Conservation (phyloP, 768 basidiomycete genomes). For the Pisolithus albus region DNA sequence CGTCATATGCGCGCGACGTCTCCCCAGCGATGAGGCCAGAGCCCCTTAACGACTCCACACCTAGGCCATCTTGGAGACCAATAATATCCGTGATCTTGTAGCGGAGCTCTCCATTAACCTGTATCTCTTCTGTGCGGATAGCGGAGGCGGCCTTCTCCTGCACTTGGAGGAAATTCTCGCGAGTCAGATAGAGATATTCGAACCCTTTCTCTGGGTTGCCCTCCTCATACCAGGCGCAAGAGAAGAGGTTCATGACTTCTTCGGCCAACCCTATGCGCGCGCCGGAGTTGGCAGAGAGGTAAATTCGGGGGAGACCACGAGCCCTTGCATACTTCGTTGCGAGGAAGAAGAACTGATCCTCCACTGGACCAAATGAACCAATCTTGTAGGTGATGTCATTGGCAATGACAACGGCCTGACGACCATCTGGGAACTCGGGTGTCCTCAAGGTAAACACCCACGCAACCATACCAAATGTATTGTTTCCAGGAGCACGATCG, state of each 20-base stretch:
- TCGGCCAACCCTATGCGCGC: constrained; percentile 95
- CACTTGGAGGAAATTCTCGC: constrained; percentile 83
- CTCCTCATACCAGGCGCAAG: constrained; percentile 83
- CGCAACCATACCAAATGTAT: constrained; percentile 94
- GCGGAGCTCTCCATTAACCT: constrained; percentile 79
- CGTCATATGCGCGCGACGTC: constrained; percentile 96
- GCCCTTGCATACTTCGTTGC: constrained; percentile 90
- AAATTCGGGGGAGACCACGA: constrained; percentile 87
- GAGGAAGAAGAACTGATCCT: constrained; percentile 95
- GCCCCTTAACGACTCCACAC: constrained; percentile 92
- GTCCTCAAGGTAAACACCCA: constrained; percentile 93
- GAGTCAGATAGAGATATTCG: constrained; percentile 92
- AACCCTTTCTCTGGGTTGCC: constrained; percentile 89
- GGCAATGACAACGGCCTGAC: constrained; percentile 82
- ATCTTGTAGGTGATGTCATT: constrained; percentile 99
- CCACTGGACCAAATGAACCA: constrained; percentile 92
- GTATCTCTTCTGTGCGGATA: constrained; percentile 77
- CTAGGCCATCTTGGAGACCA: constrained; percentile 94
- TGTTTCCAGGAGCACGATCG: constrained; percentile 87
- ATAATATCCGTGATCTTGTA: constrained; percentile 96
- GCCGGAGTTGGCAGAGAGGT: constrained; percentile 98
- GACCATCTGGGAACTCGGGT: constrained; percentile 87
- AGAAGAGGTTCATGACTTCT: constrained; percentile 82
- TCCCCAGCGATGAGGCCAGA: constrained; percentile 98
- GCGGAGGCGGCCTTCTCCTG: constrained; percentile 77